These are phyloP conservation scores for Cucurbita maxima DNA, from an alignment of 306 rosid species.

Conservation along the genomic window DNA sequence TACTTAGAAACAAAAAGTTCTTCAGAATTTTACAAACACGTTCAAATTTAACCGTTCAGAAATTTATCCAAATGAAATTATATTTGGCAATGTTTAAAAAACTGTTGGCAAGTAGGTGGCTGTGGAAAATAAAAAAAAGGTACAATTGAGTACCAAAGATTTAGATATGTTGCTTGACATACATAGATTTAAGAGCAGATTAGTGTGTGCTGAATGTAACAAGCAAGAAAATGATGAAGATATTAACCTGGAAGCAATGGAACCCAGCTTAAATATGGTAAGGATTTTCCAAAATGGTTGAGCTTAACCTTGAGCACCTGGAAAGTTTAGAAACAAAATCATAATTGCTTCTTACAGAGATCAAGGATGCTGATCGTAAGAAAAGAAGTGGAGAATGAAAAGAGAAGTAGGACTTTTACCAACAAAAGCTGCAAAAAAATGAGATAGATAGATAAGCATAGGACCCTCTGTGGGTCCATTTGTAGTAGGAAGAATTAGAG, in stretches of 20 bases:
- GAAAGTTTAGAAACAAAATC: conserved; percentile 5
- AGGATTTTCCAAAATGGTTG: conserved; percentile 53
- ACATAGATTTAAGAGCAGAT: not conserved
- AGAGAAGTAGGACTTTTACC: conserved; percentile 39
- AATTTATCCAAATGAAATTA: not conserved
- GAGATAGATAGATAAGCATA: conserved; percentile 52
- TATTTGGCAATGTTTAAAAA: not conserved
- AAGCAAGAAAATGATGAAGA: not conserved
- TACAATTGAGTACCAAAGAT: not conserved
- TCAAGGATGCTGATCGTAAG: not conserved
- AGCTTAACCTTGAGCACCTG: conserved; percentile 95
- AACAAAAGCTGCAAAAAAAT: conserved; percentile 69
- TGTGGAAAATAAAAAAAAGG: not conserved
- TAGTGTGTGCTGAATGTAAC: not conserved
- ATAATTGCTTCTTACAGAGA: not conserved
- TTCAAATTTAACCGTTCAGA: not conserved
- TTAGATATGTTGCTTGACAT: not conserved
- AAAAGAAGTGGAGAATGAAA: not conserved
- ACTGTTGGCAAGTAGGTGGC: not conserved
- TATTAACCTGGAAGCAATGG: conserved; percentile 36
- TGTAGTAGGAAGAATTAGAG: conserved; percentile 69
- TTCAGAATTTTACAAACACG: not conserved
- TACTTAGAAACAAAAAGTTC: not conserved
- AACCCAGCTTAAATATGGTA: conserved; percentile 67
- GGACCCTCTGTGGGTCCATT: conserved; percentile 99